phyloP scores from a whole-genome alignment of 1,284 basidiomycete genomes.

The Phylloporus sp. region DNA sequence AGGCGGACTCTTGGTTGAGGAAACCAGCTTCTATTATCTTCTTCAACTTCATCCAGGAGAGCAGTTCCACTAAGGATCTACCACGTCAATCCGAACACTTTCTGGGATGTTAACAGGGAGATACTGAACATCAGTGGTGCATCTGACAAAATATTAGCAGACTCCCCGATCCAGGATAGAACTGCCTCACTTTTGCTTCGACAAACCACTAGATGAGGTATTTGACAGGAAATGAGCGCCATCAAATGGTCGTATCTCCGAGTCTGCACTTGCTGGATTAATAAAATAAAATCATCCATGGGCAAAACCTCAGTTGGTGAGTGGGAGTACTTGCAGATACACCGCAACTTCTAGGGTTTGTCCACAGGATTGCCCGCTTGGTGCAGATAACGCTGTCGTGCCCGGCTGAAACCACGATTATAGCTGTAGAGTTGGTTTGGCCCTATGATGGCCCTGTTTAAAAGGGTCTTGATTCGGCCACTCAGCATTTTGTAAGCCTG shows the following conservation, averaged over 20 bases:
- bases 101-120: slow-evolving; percentile 72
- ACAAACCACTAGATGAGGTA: slow-evolving; percentile 80
- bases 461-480: too few species aligned
- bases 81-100: slow-evolving; percentile 64
- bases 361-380: too few species aligned
- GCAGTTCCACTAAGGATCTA: slow-evolving; percentile 72
- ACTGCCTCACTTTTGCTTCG: slow-evolving; percentile 64
- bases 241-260: slow-evolving; percentile 73
- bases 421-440: too few species aligned
- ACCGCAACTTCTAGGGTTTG: too few species aligned
- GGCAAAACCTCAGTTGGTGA: neutral
- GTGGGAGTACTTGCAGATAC: too few species aligned
- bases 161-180: neutral
- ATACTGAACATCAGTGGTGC: slow-evolving; percentile 69
- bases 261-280: slow-evolving; percentile 55
- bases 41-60: slow-evolving; percentile 66
- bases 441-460: too few species aligned
- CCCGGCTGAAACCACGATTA: too few species aligned
- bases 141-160: slow-evolving; percentile 44
- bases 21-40: slow-evolving; percentile 69
- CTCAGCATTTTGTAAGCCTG: too few species aligned
- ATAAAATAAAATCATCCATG: slow-evolving; percentile 77
- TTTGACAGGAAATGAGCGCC: slow-evolving; percentile 82
- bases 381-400: too few species aligned
- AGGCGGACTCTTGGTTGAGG: slow-evolving; percentile 56